Percentiles rank a stretch among this genome's conserved stretches.
Evolutionary conservation across 352 stramenopile genomes (phyloP).

Genomic region (Phytophthora uliginosa): DNA sequence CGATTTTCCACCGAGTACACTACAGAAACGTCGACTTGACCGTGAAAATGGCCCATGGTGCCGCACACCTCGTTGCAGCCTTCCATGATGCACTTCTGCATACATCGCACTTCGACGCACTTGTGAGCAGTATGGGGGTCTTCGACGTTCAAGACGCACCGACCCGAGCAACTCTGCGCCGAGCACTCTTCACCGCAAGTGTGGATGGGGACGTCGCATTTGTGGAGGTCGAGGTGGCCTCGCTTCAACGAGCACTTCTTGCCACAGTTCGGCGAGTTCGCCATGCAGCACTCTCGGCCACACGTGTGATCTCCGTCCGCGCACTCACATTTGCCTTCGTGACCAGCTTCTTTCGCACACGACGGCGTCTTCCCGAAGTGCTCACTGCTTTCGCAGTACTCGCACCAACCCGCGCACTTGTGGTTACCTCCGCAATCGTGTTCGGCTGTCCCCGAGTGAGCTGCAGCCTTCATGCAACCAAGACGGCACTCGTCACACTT

Average conservation of each 20-base stretch:
- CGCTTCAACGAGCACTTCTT: slow-evolving; percentile 54
- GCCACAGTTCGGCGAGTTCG: slow-evolving; percentile 60
- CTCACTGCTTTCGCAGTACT: slow-evolving; percentile 55
- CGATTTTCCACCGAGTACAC: slow-evolving; percentile 61
- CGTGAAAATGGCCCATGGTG: slow-evolving; percentile 75
- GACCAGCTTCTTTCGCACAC: slow-evolving; percentile 66
- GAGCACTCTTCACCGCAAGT: slow-evolving; percentile 66
- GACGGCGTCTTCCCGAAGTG: slow-evolving; percentile 36
- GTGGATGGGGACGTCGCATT: slow-evolving; percentile 66
- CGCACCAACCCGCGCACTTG: slow-evolving; percentile 51
- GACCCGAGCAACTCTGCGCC: slow-evolving; percentile 46
- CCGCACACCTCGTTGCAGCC: slow-evolving; percentile 65
- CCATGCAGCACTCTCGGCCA: slow-evolving; percentile 48
- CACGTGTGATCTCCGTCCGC: slow-evolving; percentile 74
- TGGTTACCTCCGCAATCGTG: slow-evolving; percentile 74
- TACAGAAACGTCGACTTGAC: slow-evolving; percentile 51
- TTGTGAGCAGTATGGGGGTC: slow-evolving; percentile 65
- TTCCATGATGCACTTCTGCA: slow-evolving; percentile 68
- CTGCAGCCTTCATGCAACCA: slow-evolving; percentile 70
- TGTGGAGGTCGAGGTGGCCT: slow-evolving; percentile 56
- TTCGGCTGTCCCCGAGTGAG: slow-evolving; percentile 29
- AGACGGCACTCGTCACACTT: slow-evolving; percentile 62
- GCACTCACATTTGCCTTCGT: slow-evolving; percentile 79
- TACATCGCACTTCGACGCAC: slow-evolving; percentile 68
- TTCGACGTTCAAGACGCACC: slow-evolving; percentile 67